Base-by-base conservation (phyloP, 345 rosid genomes). In the Aquilaria malaccensis region DNA sequence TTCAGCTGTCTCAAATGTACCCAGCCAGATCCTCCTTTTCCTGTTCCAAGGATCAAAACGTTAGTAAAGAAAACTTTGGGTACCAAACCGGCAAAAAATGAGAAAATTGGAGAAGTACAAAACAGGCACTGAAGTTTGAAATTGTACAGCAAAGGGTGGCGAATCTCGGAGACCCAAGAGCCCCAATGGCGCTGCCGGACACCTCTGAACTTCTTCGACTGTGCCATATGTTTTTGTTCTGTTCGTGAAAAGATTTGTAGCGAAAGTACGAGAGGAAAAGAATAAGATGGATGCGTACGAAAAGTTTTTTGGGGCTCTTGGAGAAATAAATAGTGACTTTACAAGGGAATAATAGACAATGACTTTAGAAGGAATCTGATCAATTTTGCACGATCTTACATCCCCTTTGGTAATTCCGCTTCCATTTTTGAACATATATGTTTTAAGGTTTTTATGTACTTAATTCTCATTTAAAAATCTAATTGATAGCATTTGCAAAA, bases 181-280 rank as follows among this genome's bases (percentile, higher is more conserved):
- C 95, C 95, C 95, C 95, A 87, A 45, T 87, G 95, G 71, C 95
- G 91, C 67, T 85, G 95, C 82, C 95, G 82, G 80, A 87, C 95
- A 69, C 95, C 95, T 82, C 86, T 84, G 85, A 84, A 87, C 83
- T 87, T 87, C 84, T 83, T 87, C 63, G 88, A 68, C 33, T 78
- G 82, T 59, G 70, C 82, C 85, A 81, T 81, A n/a, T 43, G 22
- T 22, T 22, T 37, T 37, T 37, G 43, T 37, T 37, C 7, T 37
- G 43, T 37, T 1, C 22, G 22, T 22, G 22, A 22, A 37, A 37
- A 37, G 43, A 37, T 3, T 37, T 48, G 55, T 15, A 3, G 43
- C 43, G 7, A 7, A 37, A 7, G 43, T 37, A 37, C 43, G 43
- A 5, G 15, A 52, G 45, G 12, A 3, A 31, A 22, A 51, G 57